phyloP scores from a whole-genome alignment of 176 grass and related monocot genomes.

The Oropetium thomaeum region DNA sequence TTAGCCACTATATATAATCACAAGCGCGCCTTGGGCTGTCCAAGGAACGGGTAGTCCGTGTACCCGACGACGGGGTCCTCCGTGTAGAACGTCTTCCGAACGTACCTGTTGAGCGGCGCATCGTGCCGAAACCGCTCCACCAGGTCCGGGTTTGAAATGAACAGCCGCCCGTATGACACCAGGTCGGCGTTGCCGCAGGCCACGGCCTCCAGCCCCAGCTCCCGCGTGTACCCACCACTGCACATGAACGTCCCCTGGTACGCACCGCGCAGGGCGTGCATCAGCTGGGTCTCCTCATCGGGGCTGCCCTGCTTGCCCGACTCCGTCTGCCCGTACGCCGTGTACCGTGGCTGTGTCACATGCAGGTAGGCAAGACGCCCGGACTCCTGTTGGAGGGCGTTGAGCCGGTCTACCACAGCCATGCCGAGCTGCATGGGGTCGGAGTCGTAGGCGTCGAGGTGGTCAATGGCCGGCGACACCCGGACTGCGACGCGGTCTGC shows the following conservation, averaged over 20 bases:
- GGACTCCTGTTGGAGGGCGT: slow-evolving; percentile 55
- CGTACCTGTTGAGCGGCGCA: slow-evolving; percentile 57
- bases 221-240: slow-evolving; percentile 87
- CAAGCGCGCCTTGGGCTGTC: slow-evolving; percentile 49
- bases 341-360: slow-evolving; percentile 86
- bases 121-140: slow-evolving; percentile 63
- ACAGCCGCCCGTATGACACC: slow-evolving; percentile 80
- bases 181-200: slow-evolving; percentile 66
- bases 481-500: slow-evolving; percentile 62
- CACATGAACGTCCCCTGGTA: slow-evolving; percentile 78
- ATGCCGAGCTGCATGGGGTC: slow-evolving; percentile 68
- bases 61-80: slow-evolving; percentile 78
- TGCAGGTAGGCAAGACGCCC: slow-evolving; percentile 81
- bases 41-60: slow-evolving; percentile 83
- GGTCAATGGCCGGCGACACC: slow-evolving; percentile 89
- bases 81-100: slow-evolving; percentile 91
- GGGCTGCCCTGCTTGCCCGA: slow-evolving; percentile 69
- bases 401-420: slow-evolving; percentile 58
- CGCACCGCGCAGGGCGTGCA: slow-evolving; percentile 47
- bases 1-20: not conserved
- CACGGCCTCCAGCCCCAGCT: slow-evolving; percentile 74
- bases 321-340: slow-evolving; percentile 87
- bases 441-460: slow-evolving; percentile 83
- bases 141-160: slow-evolving; percentile 90
- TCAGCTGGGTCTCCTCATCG: slow-evolving; percentile 77